Percentiles rank a stretch among this genome's conserved stretches.
Evolutionary conservation across 1,139 yeast genomes (phyloP).

Genomic region (Hansenula sp.): DNA sequence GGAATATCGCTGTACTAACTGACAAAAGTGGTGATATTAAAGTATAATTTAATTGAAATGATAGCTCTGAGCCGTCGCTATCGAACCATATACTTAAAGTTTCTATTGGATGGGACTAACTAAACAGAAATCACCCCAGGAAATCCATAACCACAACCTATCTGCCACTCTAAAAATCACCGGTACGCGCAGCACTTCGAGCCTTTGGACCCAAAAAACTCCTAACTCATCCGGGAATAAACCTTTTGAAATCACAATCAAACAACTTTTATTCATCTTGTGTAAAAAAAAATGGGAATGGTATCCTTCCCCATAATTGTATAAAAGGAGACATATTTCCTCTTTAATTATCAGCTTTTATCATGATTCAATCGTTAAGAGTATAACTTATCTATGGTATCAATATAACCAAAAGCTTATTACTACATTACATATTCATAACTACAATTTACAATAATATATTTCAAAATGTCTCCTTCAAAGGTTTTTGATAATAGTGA

Average conservation of each 20-base stretch:
- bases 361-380: too few species aligned
- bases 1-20: not conserved
- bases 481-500: conserved; percentile 17
- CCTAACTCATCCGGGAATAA: conserved; percentile 4
- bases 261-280: not conserved
- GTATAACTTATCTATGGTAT: not conserved
- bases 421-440: conserved; percentile 1
- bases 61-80: not conserved
- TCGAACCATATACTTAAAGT: not conserved
- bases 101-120: not conserved
- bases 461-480: conserved; percentile 23
- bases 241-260: not conserved
- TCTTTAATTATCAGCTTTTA: too few species aligned
- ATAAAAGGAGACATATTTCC: too few species aligned
- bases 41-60: not conserved
- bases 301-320: not conserved
- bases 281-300: not conserved
- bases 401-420: not conserved
- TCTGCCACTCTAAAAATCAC: not conserved
- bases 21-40: not conserved
- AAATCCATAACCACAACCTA: not conserved
- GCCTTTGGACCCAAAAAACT: conserved; percentile 3
- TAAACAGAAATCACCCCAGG: too few species aligned
- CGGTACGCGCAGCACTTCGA: not conserved
- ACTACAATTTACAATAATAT: not conserved